Evolutionary conservation across 2,329 filamentous ascomycete genomes (phyloP).

Genomic region (Aciculosporium take): DNA sequence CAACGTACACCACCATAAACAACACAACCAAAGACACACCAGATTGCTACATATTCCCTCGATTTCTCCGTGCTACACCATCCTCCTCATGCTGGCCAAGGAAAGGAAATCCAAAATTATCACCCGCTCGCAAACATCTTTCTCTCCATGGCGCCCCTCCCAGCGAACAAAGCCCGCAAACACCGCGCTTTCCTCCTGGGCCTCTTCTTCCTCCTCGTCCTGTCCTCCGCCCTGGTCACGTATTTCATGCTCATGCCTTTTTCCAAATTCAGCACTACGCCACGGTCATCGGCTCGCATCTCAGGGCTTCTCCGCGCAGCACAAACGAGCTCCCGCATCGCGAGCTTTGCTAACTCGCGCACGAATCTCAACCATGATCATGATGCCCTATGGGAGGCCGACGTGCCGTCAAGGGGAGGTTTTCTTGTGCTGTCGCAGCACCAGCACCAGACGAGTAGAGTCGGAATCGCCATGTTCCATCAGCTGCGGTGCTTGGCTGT

Average conservation of each 20-base stretch:
- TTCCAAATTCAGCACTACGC: conserved; percentile 3
- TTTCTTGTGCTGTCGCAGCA: neutral
- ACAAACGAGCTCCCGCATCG: neutral
- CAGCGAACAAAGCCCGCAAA: neutral
- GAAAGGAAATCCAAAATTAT: no score
- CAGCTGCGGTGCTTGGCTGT: conserved; percentile 6
- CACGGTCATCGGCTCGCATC: neutral
- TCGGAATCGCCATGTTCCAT: conserved; percentile 6
- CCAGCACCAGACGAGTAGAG: neutral
- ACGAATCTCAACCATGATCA: neutral
- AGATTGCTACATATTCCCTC: no score
- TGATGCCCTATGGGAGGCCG: neutral
- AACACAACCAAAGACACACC: no score
- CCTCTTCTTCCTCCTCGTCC: conserved; percentile 4
- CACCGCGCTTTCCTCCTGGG: conserved; percentile 4
- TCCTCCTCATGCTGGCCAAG: no score
- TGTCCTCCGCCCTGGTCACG: conserved; percentile 3
- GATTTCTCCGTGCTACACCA: no score
- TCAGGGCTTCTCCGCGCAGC: neutral
- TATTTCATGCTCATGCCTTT: conserved; percentile 6
- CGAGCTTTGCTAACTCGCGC: neutral
- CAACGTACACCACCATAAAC: no score
- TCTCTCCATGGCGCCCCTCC: conserved; percentile 6
- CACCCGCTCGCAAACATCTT: no score
- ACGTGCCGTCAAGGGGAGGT: neutral